These are phyloP conservation scores for Collybia sordida DNA, from an alignment of 768 basidiomycete species.

Conservation along the genomic window DNA sequence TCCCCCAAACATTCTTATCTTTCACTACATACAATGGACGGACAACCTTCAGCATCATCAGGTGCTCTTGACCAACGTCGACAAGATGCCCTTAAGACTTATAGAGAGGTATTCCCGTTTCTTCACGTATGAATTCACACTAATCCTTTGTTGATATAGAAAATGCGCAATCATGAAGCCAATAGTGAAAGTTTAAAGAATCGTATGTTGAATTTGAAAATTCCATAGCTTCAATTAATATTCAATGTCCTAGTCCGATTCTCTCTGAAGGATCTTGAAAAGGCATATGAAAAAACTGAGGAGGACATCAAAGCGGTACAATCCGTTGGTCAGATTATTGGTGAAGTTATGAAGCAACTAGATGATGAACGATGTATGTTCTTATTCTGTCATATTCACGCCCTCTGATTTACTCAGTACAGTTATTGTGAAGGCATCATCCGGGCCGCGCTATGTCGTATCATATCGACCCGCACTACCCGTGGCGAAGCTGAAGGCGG, in stretches of 20 bases:
- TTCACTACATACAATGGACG: constrained; percentile 34
- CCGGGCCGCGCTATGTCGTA: constrained; percentile 97
- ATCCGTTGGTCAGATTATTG: constrained; percentile 98
- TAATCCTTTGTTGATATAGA: constrained; percentile 47
- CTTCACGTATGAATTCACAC: neutral
- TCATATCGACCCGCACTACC: constrained; percentile 93
- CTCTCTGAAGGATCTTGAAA: constrained; percentile 86
- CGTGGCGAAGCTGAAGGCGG: constrained; percentile 87
- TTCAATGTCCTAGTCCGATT: constrained; percentile 66
- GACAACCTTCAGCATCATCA: constrained; percentile 55
- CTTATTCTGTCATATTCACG: neutral
- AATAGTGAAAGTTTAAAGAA: constrained; percentile 89
- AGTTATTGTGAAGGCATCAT: constrained; percentile 99
- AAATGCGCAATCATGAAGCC: constrained; percentile 90
- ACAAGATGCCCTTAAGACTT: constrained; percentile 71
- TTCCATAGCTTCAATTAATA: neutral
- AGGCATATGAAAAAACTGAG: constrained; percentile 91
- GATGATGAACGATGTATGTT: constrained; percentile 94
- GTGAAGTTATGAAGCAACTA: constrained; percentile 97
- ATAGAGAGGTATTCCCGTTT: constrained; percentile 58
- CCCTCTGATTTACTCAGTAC: neutral
- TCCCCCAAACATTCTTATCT: constrained; percentile 15
- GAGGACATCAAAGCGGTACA: constrained; percentile 99
- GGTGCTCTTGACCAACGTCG: constrained; percentile 68
- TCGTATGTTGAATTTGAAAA: constrained; percentile 48